Base-by-base conservation (phyloP, 495 filamentous ascomycete genomes). In the Daldinia grandis region DNA sequence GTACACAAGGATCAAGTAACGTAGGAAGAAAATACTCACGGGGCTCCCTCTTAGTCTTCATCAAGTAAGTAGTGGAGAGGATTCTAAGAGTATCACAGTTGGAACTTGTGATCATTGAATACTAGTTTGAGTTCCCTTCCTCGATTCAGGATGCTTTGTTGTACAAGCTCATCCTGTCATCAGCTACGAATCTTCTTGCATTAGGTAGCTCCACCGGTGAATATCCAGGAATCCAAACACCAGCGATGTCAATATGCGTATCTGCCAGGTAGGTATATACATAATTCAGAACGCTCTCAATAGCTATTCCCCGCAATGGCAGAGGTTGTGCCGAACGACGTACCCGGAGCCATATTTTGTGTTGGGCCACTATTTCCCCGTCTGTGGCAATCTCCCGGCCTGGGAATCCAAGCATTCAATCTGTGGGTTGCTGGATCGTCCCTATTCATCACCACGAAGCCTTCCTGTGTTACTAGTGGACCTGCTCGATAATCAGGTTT, bases 401-500 rank as follows among this genome's bases (percentile, higher is more conserved):
- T 47, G 28, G 38, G 27, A 57, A 17, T 35, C 30, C 8, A 56
- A 21, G 49, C 12, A 53, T 10, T 25, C 14, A 53, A 24, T 24
- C 31, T 37, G 33, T 14, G 50, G 50, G 25, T 8, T 27, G 19
- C 17, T 28, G 25, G 19, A 4, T 49, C 28, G 17, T 28, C n/a
- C 28, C 27, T 19, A 38, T 35, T 49, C 38, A 61, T 58, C 5
- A 42, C 40, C 31, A 38, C 27, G n/a, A 61, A 57, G 58, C 40
- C 63, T 47, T 63, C 12, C 17, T 51, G 61, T 72, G 33, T 54
- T 44, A 65, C 70, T 30, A 15, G 31, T n/a, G 35, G 8, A 49
- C 55, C 63, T 30, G 64, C 59, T 55, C 59, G 69, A 68, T 49
- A 56, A 44, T 42, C 62, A 66, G 50, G 64, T 72, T 67, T 68